Evolutionary conservation across 768 basidiomycete species (phyloP).

Genomic region (Chalciporus piperatus): DNA sequence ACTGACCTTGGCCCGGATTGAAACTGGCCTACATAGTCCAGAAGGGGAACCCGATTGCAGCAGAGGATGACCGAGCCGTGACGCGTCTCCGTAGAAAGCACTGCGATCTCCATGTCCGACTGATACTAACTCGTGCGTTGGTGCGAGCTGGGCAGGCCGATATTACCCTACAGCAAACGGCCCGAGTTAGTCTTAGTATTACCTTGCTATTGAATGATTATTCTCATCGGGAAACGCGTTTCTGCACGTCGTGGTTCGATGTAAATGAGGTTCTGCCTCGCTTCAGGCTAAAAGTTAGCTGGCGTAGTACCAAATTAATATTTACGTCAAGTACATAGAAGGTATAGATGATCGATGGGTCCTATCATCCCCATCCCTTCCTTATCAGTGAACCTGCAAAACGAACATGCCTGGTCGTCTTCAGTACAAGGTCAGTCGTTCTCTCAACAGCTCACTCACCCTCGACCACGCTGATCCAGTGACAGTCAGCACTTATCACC

Average conservation of each 20-base stretch:
- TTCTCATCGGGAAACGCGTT: not conserved
- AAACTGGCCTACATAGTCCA: constrained; percentile 17
- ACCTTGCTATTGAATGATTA: no score
- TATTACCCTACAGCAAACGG: not conserved
- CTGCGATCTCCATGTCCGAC: not conserved
- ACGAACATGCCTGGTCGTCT: constrained; percentile 61
- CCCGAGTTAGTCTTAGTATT: not conserved
- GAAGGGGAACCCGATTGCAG: not conserved
- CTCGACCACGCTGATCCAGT: constrained; percentile 10
- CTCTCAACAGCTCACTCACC: not conserved
- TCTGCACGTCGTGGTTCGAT: not conserved
- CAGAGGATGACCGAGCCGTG: not conserved
- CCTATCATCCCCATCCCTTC: constrained; percentile 3
- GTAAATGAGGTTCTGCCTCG: no score
- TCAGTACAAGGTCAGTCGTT: constrained; percentile 52
- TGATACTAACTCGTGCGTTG: not conserved
- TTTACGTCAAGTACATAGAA: not conserved
- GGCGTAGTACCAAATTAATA: constrained; percentile 1
- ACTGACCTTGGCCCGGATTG: constrained; percentile 16
- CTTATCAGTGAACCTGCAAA: not conserved
- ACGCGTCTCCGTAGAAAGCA: constrained; percentile 1
- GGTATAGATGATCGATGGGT: no score
- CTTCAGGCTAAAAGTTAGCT: not conserved
- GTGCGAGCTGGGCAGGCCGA: not conserved
- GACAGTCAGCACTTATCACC: constrained; percentile 75